Conservation (phyloP, 331 rosid species). For the Stylosanthes scabra region DNA sequence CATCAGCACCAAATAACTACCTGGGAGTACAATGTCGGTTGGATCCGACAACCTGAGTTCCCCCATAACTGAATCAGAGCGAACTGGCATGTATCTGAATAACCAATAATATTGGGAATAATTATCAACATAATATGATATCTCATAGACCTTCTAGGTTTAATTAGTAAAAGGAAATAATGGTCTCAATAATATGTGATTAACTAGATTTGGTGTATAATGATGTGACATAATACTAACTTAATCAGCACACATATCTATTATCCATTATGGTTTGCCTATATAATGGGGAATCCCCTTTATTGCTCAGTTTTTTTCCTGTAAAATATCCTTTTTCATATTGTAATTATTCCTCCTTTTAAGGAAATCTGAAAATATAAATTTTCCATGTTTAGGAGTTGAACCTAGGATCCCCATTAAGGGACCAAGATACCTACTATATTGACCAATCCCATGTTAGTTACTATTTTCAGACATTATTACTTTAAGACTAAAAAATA, state of each 20-base stretch:
- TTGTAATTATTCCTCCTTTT: no score
- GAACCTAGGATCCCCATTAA: no score
- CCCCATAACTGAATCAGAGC: slow-evolving; percentile 86
- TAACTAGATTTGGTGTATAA: slow-evolving; percentile 2
- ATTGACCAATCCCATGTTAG: no score
- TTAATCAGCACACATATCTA: background rate
- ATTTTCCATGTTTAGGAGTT: no score
- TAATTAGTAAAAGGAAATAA: background rate
- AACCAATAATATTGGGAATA: background rate
- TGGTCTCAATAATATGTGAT: background rate
- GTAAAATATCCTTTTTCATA: no score
- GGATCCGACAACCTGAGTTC: slow-evolving; percentile 82
- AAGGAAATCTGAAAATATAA: no score
- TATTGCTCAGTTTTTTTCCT: no score
- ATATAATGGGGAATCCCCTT: no score
- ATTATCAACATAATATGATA: slow-evolving; percentile 12
- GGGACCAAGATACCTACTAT: no score
- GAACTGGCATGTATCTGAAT: slow-evolving; percentile 89
- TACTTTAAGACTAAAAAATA: no score
- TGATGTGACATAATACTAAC: background rate
- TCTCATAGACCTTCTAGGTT: background rate
- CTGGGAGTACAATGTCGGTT: slow-evolving; percentile 80
- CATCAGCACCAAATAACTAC: slow-evolving; percentile 45
- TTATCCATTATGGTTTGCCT: no score
- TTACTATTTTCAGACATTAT: no score